Base-by-base conservation (phyloP, 495 filamentous ascomycete genomes). In the Pseudevernia furfuracea region DNA sequence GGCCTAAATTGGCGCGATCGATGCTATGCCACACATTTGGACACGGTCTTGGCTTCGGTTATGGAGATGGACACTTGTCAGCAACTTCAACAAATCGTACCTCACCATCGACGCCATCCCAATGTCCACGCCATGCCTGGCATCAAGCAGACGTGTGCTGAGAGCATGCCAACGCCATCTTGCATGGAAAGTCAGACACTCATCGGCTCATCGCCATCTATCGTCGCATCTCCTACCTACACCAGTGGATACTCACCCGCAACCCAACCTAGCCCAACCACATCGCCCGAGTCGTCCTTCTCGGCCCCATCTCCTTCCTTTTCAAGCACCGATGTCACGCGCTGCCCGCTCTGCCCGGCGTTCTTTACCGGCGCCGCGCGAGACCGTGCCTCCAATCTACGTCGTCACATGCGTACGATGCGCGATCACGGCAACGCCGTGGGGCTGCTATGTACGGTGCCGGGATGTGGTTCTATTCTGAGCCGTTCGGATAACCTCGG, bases 401-500 rank as follows among this genome's bases (percentile, higher is more conserved):
- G 43, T 14, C 61, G 66, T 9, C 66, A 67, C 48, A 59, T 38
- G 19, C 34, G 37, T 12, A 56, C 41, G 1, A 28, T 58, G 4
- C 43, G 32, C 15, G 34, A 55, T 14, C 61, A 64, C 34, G 38
- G 44, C 3, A 58, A 30, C 1, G 25, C 12, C 6, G 56, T 41
- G 4, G 28, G 7, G 25, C 48, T 53, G 25, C 1, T 37, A 32
- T 67, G 66, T 28, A n/a, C 46, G 4, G 57, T 49, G 4, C 3
- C 19, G 1, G 60, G 23, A 41, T 67, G 66, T 28, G 37, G n/a
- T 12, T 30, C 46, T 3, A 21, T 41, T 3, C 11, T 67, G 1
- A 32, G 61, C 28, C 66, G 66, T 9, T 36, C 34, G 25, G 66
- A 67, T 41, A 64, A 67, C n/a, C 34, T 64, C 21, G 23, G 15